These are phyloP conservation scores for Fusarium dlaminii DNA, from an alignment of 2,329 filamentous ascomycete species.

Conservation along the genomic window DNA sequence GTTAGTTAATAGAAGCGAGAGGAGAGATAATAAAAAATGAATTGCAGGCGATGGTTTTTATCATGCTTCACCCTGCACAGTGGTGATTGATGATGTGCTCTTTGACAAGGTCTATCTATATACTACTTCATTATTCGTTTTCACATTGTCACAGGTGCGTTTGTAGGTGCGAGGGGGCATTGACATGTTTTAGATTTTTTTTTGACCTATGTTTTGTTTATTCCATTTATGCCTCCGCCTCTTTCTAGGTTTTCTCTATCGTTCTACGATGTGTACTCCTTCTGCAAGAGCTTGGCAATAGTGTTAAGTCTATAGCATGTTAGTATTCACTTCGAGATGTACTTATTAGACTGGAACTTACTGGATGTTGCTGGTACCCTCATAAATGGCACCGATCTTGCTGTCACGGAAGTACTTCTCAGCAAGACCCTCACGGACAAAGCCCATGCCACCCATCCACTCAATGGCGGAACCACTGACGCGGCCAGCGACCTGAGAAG, in stretches of 20 bases:
- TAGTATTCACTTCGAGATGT: constrained; percentile 6
- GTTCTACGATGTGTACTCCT: constrained; percentile 63
- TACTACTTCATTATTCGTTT: neutral
- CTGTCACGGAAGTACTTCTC: constrained; percentile 98
- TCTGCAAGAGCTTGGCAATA: constrained; percentile 70
- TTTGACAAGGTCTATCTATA: too few relatives aligned
- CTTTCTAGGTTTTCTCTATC: constrained; percentile 10
- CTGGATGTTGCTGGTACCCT: constrained; percentile 86
- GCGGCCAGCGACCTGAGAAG: constrained; percentile 89
- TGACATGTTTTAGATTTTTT: constrained; percentile 23
- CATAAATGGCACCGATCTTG: constrained; percentile 98
- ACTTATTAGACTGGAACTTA: constrained; percentile 48
- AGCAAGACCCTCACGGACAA: constrained; percentile 92
- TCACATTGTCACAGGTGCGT: neutral
- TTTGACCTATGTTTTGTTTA: constrained; percentile 14
- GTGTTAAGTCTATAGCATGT: constrained; percentile 64
- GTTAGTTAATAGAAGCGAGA: constrained; percentile 39
- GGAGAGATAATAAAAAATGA: constrained; percentile 9
- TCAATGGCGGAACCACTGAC: constrained; percentile 90
- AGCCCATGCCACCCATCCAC: constrained; percentile 99
- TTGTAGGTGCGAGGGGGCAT: neutral
- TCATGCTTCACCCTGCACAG: too few relatives aligned
- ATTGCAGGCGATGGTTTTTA: neutral
- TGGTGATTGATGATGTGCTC: neutral
- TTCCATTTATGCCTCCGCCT: constrained; percentile 9